Base-by-base conservation (phyloP, 2,329 filamentous ascomycete species). In the Arthrobotrys entomopaga region DNA sequence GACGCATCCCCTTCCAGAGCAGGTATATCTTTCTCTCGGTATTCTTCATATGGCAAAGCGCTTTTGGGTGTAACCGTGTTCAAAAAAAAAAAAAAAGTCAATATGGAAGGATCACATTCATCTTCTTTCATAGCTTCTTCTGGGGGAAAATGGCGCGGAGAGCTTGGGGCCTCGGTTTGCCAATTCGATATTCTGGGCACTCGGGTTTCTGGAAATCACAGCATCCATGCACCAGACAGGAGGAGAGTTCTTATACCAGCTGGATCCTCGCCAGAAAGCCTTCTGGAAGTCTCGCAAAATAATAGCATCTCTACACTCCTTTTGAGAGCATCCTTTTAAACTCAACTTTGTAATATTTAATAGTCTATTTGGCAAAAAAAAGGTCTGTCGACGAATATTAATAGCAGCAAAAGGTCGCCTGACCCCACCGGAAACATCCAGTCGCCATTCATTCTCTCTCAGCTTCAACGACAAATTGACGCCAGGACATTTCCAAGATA, bases 401-500 rank as follows among this genome's bases (percentile, higher is more conserved):
- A n/a, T 69, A n/a, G 56, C 69, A 56, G 16, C 42, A 15, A 46
- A 54, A 34, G 52, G 65, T 61, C 65, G 65, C 46, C 65, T 69
- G 65, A 69, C 56, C 65, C 50, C 63, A 58, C 49, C 63, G 10
- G n/a, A 24, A 26, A 34, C 38, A 29, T 61, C 60, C 56, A 24
- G 60, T 40, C 65, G 29, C 29, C 29, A 34, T 34, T 34, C 29
- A 34, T 34, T 34, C 29, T 10, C 10, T 34, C 10, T 34, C 29
- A 34, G 29, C 29, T 34, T 34, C 29, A 10, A 34, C 29, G 29
- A 34, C 5, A 34, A 34, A 34, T 34, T 57, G 53, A 61, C 65
- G 65, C 65, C 65, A 69, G 54, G 54, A 69, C 56, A 57, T 22
- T 19, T 34, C 65, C 65, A 70, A 70, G 65, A 70, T 63, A 69